Conservation (phyloP, 305 asterid species). For the Fraxinus velutina region DNA sequence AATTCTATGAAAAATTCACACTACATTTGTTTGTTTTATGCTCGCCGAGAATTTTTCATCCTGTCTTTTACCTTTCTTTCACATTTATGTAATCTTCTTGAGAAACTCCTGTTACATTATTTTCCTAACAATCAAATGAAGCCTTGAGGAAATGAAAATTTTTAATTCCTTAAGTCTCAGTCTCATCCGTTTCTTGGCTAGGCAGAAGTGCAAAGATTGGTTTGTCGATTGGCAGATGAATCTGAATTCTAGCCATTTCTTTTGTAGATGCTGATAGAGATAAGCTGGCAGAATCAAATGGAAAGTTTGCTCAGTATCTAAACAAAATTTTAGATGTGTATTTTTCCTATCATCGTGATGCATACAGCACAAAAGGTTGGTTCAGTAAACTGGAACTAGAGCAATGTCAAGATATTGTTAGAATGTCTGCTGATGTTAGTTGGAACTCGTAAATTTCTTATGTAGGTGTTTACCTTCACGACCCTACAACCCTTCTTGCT, state of each 20-base stretch:
- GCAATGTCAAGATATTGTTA: background rate
- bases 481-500: slow-evolving; percentile 84
- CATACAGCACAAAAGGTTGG: slow-evolving; percentile 82
- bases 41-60: background rate
- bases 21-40: background rate
- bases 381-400: slow-evolving; percentile 12
- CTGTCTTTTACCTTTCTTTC: background rate
- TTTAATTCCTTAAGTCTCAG: background rate
- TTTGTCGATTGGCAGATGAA: slow-evolving; percentile 11
- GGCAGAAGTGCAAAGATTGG: background rate
- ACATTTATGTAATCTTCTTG: background rate
- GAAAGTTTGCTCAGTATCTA: slow-evolving; percentile 68
- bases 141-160: background rate
- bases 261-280: slow-evolving; percentile 68
- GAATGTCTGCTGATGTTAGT: slow-evolving; percentile 6
- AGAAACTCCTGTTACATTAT: background rate
- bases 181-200: background rate
- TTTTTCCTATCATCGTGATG: slow-evolving; percentile 76
- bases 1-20: background rate
- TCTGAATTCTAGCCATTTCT: slow-evolving; percentile 13
- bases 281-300: slow-evolving; percentile 59
- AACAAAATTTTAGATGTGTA: slow-evolving; percentile 78
- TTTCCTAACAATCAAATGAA: background rate
- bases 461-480: slow-evolving; percentile 94
- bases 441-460: slow-evolving; percentile 18